phyloP scores from a whole-genome alignment of 441 rosid genomes.

The Pelargonium cotyledonis region DNA sequence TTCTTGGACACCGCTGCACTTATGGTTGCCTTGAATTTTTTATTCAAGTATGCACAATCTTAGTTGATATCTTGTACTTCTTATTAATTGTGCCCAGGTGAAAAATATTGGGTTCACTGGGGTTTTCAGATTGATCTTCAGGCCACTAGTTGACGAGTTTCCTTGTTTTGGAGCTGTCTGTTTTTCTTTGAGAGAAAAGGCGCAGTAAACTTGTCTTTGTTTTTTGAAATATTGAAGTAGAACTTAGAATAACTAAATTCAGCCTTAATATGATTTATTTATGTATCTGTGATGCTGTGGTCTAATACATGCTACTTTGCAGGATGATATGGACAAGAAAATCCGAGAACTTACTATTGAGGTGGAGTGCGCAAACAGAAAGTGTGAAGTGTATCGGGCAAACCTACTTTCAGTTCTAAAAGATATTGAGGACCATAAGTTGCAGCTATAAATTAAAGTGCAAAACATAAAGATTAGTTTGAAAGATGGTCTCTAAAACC shows the following conservation, averaged over 20 bases:
- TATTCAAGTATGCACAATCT: neutral
- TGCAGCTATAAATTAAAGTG: conserved; percentile 25
- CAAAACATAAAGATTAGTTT: conserved; percentile 23
- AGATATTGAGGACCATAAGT: conserved; percentile 25
- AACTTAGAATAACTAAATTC: neutral
- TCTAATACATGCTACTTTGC: conserved; percentile 4
- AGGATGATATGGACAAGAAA: conserved; percentile 25
- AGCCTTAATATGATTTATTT: neutral
- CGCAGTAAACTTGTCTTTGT: neutral
- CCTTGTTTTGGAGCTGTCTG: conserved; percentile 97
- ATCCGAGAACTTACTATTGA: conserved; percentile 17
- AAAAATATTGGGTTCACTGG: conserved; percentile 91
- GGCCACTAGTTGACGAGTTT: conserved; percentile 84
- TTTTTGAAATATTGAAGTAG: neutral
- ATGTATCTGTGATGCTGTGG: neutral
- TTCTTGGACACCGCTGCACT: conserved; percentile 3
- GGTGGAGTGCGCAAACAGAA: conserved; percentile 23
- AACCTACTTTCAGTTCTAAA: conserved; percentile 25
- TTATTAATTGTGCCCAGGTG: conserved; percentile 52
- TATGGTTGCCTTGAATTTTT: neutral
- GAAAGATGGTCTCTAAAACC: conserved; percentile 18
- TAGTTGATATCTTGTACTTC: conserved; percentile 12
- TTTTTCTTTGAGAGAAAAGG: conserved; percentile 61
- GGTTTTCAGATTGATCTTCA: conserved; percentile 96
- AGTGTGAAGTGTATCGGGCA: conserved; percentile 22